A percentile compares a stretch with the other conserved stretches of the same genome.
Conservation (phyloP, 2,329 filamentous ascomycete species). For the Alternaria brassicae region DNA sequence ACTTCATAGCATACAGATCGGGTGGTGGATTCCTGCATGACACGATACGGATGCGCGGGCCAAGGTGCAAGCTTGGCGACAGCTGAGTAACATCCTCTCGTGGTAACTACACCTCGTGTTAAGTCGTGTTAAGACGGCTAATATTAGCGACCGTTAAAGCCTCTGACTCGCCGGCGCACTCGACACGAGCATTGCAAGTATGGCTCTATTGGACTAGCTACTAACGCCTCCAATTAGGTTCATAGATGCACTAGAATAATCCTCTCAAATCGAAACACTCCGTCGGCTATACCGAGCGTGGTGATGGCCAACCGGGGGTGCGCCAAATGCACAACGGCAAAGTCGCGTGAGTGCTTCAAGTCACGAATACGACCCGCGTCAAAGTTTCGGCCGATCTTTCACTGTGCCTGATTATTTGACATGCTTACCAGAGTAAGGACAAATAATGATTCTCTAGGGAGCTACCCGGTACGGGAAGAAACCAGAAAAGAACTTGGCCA, state of each 20-base stretch:
- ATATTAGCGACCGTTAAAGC: conserved; percentile 38
- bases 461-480: conserved; percentile 15
- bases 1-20: conserved; percentile 32
- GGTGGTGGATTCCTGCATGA: conserved; percentile 17
- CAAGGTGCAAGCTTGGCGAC: conserved; percentile 27
- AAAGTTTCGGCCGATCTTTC: conserved; percentile 19
- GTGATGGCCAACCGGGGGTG: conserved; percentile 17
- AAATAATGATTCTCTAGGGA: conserved; percentile 20
- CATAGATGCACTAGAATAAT: conserved; percentile 20
- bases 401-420: conserved; percentile 28
- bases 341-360: conserved; percentile 19
- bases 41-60: conserved; percentile 15
- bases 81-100: conserved; percentile 42
- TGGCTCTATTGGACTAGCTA: conserved; percentile 16
- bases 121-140: conserved; percentile 41
- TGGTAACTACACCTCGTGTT: conserved; percentile 34
- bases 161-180: conserved; percentile 29
- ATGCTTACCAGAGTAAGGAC: conserved; percentile 41
- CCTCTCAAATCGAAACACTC: conserved; percentile 6
- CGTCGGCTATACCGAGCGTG: conserved; percentile 10
- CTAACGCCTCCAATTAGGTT: conserved; percentile 18
- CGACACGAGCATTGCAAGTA: conserved; percentile 20
- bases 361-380: conserved; percentile 20
- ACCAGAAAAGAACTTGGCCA: conserved; percentile 12
- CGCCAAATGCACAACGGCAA: conserved; percentile 13